Base-by-base conservation (phyloP, 2,329 filamentous ascomycete species). In the Albifimbria verrucaria region DNA sequence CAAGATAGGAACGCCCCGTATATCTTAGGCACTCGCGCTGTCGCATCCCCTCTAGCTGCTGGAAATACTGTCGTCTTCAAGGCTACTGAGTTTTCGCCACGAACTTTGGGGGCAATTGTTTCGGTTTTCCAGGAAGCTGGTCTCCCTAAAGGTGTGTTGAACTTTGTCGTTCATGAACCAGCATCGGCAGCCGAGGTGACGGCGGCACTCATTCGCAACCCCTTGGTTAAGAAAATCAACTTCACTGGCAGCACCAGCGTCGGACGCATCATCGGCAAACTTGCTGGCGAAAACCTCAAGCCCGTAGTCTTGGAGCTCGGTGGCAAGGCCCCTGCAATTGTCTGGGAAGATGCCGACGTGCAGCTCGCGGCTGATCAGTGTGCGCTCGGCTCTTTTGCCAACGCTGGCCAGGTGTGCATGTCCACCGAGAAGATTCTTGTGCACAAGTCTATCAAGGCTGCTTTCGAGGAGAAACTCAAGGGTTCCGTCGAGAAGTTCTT, bases 371-470 rank as follows among this genome's bases (percentile, higher is more conserved):
- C 89, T 0, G 68, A 77, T 12, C 80, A 85, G 61, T 89, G 87
- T 60, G 83, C 83, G 0, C 67, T 88, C 2, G 90, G 90, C 3
- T 77, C 89, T 0, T 92, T 92, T 65, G 63, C 90, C 55, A 82
- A 93, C 67, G 76, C 77, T 2, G 91, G 91, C 0, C 91, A 96
- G 72, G 84, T 94, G 45, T 95, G 91, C 77, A 94, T 95, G 90
- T 80, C 81, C 18, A 94, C 90, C 0, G 90, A 95, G 72, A 82
- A 86, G 24, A 86, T 94, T 26, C 62, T 85, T 9, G 77, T 85
- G 3, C 80, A 84, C 66, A 72, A 74, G 54, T 68, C 70, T 21
- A 58, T 85, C 42, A 68, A 64, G 9, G 65, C 64, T 2, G 65
- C 70, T n/a, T 85, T 85, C 55, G 73, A 75, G 54, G 61, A 68